phyloP scores from a whole-genome alignment of 306 rosid genomes.

The Cercis canadensis region DNA sequence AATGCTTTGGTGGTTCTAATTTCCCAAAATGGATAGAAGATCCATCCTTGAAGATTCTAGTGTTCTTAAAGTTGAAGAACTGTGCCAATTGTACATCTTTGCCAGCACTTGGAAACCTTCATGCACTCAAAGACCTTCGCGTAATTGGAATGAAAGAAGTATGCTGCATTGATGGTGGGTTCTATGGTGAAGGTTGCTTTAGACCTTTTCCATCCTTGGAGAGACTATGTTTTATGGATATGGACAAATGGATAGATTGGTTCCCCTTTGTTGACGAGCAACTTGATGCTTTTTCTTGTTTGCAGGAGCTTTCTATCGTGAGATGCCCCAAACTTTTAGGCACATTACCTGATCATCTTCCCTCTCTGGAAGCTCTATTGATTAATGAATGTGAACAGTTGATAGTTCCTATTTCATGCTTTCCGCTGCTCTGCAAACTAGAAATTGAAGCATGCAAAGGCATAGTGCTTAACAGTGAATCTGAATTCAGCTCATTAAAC shows the following conservation, averaged over 20 bases:
- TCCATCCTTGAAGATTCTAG: neutral
- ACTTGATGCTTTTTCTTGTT: slow-evolving; percentile 4
- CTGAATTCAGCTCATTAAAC: slow-evolving; percentile 21
- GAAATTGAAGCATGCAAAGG: slow-evolving; percentile 24
- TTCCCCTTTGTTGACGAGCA: neutral
- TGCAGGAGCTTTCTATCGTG: slow-evolving; percentile 16
- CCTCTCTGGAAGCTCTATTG: slow-evolving; percentile 2
- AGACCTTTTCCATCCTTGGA: slow-evolving; percentile 28
- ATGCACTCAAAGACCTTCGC: slow-evolving; percentile 18
- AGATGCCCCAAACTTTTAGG: slow-evolving; percentile 27
- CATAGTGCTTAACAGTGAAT: neutral
- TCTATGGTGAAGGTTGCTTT: slow-evolving; percentile 12
- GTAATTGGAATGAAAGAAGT: slow-evolving; percentile 27
- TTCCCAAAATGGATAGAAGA: slow-evolving; percentile 27
- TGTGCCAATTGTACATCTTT: slow-evolving; percentile 19
- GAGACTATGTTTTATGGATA: slow-evolving; percentile 10
- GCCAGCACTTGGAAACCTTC: slow-evolving; percentile 26
- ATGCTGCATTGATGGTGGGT: slow-evolving; percentile 17
- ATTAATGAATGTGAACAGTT: slow-evolving; percentile 21
- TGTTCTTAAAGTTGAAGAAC: slow-evolving; percentile 20
- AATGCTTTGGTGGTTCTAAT: slow-evolving; percentile 4
- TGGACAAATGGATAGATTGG: slow-evolving; percentile 27
- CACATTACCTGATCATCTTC: slow-evolving; percentile 9
- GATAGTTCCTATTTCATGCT: slow-evolving; percentile 1
- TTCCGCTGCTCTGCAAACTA: slow-evolving; percentile 22